Base-by-base conservation (phyloP, 75 land plant genomes). In the Larix kaempferi region DNA sequence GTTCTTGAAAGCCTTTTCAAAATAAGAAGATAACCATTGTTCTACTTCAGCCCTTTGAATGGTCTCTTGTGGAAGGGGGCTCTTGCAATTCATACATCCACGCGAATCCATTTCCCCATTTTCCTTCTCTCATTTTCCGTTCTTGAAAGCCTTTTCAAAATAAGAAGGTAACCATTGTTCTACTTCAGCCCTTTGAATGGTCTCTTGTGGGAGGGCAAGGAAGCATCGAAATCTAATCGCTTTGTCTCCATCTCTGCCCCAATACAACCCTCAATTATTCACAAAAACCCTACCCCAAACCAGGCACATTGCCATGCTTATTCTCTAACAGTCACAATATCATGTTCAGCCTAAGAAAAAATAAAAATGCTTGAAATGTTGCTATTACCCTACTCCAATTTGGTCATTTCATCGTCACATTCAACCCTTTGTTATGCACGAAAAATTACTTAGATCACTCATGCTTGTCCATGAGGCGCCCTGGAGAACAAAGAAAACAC, bases 131-230 rank as follows among this genome's bases (percentile, higher is more conserved):
- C 27, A 22, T 23, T 27, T 17, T 37, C 19, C 15, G 37, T 14
- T 65, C 69, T 3, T 27, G 5, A 16, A 29, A 65, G 3, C 3
- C 39, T 13, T 37, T 0, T 33, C 37, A 4, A 0, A 29, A 27
- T 33, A 37, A 15, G 6, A 33, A 25, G 12, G 23, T 23, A 25
- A 71, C 23, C 74, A 35, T 35, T 59, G 59, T 71, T 71, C 35
- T 78, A 74, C 59, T 78, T 78, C 72, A 78, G 10, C 39, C 80
- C 80, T 26, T 74, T 74, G 52, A 78, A 74, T 21, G 71, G 54
- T 25, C 80, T 49, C 74, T 78, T 78, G 29, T 74, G 73, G 56
- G 80, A 74, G 26, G 80, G 80, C 55, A 78, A 75, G 56, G 57
- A 71, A 15, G 78, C 56, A 44, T 39, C 80, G 29, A 15, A 33